phyloP scores from a whole-genome alignment of 139 green algal species.

The Chlorella sp. region DNA sequence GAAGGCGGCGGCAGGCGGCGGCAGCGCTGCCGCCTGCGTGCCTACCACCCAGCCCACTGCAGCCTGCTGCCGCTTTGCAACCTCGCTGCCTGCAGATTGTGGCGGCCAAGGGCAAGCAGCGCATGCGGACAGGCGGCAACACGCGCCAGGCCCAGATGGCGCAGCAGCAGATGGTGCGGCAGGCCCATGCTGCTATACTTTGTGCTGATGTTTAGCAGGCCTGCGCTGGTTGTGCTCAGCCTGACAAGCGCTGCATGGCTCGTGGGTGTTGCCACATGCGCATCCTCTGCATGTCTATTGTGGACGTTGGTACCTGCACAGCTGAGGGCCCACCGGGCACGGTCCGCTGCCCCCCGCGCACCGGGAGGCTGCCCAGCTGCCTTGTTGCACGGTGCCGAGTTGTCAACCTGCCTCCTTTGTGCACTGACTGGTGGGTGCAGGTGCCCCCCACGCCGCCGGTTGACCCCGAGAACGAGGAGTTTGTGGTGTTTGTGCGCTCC shows the following conservation, averaged over 20 bases:
- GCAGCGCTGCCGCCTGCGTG: not conserved
- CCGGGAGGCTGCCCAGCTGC: no score
- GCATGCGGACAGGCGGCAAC: conserved; percentile 41
- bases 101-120: conserved; percentile 52
- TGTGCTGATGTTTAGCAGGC: no score
- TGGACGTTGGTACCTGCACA: no score
- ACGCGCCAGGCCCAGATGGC: conserved; percentile 1
- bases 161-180: conserved; percentile 28
- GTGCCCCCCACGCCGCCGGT: conserved; percentile 64
- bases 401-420: not conserved
- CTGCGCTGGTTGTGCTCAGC: no score
- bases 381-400: no score
- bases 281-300: no score
- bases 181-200: no score
- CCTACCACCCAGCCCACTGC: not conserved
- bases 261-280: no score
- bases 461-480: conserved; percentile 82
- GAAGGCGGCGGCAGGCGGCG: not conserved
- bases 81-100: conserved; percentile 11
- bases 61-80: no score
- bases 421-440: not conserved
- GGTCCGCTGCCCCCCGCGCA: no score
- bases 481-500: conserved; percentile 78
- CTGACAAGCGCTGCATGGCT: no score
- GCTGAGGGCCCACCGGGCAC: no score